These are phyloP conservation scores for Xanthoconium stramineum DNA, from an alignment of 768 basidiomycete genomes.

Conservation along the genomic window DNA sequence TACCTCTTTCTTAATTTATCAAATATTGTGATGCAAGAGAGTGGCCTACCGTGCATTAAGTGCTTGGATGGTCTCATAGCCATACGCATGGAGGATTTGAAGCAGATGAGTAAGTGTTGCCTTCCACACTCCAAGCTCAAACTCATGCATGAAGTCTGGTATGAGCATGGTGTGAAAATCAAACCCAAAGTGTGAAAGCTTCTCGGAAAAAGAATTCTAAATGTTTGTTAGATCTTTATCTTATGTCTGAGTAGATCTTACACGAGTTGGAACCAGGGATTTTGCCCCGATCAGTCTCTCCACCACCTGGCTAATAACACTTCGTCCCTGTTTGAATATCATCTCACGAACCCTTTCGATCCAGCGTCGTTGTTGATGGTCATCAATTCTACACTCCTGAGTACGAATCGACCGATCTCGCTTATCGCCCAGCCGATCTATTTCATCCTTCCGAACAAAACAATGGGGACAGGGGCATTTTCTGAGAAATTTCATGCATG, in stretches of 20 bases:
- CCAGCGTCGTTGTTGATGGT: background rate
- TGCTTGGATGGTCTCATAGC: background rate
- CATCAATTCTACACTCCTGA: background rate
- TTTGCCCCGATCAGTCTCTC: background rate
- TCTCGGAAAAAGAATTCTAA: constrained; percentile 33
- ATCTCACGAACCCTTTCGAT: background rate
- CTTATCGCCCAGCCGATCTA: background rate
- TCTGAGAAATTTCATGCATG: constrained; percentile 16
- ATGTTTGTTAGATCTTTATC: background rate
- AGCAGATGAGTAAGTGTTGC: background rate
- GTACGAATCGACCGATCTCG: background rate
- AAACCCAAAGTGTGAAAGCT: constrained; percentile 18
- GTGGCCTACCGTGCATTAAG: constrained; percentile 28
- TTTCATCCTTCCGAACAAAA: background rate
- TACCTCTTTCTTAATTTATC: too few species aligned
- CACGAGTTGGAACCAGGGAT: background rate
- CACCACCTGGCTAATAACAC: background rate
- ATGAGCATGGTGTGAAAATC: constrained; percentile 27
- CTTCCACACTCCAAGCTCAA: background rate
- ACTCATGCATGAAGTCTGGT: constrained; percentile 20
- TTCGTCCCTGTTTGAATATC: background rate
- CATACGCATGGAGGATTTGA: background rate
- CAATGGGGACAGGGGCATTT: constrained; percentile 25
- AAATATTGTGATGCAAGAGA: too few species aligned
- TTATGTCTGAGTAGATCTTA: background rate